Evolutionary conservation across 179 eudicot genomes (phyloP), one percentile per base, ranked within the genome.

Genomic region (Spergularia azorica): DNA sequence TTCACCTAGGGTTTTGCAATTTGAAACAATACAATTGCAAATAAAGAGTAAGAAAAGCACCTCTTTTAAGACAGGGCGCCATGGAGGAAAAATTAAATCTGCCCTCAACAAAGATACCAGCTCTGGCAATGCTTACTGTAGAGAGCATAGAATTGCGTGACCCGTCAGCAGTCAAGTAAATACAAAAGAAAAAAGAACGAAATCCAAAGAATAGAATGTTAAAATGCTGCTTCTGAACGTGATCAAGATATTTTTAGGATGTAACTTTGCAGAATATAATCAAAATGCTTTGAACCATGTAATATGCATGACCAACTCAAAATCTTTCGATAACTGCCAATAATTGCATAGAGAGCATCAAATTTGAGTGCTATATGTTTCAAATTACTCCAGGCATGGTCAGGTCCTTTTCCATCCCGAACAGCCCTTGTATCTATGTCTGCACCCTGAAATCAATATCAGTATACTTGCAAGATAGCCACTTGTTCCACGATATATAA

Each of bases 401-500:
- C 85, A 58, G 99, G 98, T 17, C 99, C 99, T 73, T 91, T 92
- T 46, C 98, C 99, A 82, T 96, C 99, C 77, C 99, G 98, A 50
- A 96, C 99, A 75, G 94, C 99, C 84, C 99, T 86, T 72, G 94
- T 96, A 81, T 96, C 99, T 74, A 96, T 96, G 73, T 96, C 98
- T 91, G 99, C 99, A 89, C 98, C 98, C 98, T 96, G 96, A 89
- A 79, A 76, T 79, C 73, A 74, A 79, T 32, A 82, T 87, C 80
- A 89, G 90, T 80, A 51, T 62, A 68, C 76, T 63, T 20, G 73
- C 77, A n/a, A 60, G 51, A 74, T 72, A 73, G 50, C 58, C 51
- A 63, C 54, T 5, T 5, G 57, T 36, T 54, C 56, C 66, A 71
- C 14, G 38, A 18, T 39, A 21, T 26, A 26, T 26, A 26, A 26